Evolutionary conservation across 169 alveolate genomes (phyloP).

Genomic region (Cryptosporidium ubiquitum): DNA sequence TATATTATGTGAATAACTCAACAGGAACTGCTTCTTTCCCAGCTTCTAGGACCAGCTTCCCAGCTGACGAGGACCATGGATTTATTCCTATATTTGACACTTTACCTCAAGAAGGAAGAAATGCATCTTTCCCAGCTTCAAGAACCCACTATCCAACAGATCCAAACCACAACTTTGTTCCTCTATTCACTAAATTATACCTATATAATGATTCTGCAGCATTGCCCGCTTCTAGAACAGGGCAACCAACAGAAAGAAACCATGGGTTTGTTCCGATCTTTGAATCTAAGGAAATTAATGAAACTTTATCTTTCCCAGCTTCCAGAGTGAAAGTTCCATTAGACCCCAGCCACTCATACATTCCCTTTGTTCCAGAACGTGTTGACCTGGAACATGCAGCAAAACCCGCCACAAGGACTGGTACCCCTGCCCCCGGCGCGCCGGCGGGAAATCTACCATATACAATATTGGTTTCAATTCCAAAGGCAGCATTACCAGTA

Average conservation of each 20-base stretch:
- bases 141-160: conserved; percentile 4
- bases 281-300: neutral
- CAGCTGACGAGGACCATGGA: conserved; percentile 4
- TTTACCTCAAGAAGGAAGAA: neutral
- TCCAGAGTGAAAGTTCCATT: conserved; percentile 14
- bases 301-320: conserved; percentile 14
- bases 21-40: conserved; percentile 11
- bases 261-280: conserved; percentile 42
- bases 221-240: conserved; percentile 57
- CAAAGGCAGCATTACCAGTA: conserved; percentile 52
- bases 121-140: conserved; percentile 25
- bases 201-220: conserved; percentile 27
- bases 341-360: conserved; percentile 7
- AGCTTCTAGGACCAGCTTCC: conserved; percentile 12
- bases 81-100: conserved; percentile 19
- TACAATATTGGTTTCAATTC: conserved; percentile 33
- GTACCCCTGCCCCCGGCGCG: conserved; percentile 63
- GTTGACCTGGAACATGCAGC: conserved; percentile 41
- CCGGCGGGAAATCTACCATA: conserved; percentile 31
- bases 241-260: neutral
- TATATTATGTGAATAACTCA: neutral
- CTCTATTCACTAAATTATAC: neutral
- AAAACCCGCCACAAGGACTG: conserved; percentile 54
- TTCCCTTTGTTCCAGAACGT: neutral
- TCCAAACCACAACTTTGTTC: conserved; percentile 18